Evolutionary conservation across 768 basidiomycete species (phyloP).

Genomic region (Sarcodon aspratus): DNA sequence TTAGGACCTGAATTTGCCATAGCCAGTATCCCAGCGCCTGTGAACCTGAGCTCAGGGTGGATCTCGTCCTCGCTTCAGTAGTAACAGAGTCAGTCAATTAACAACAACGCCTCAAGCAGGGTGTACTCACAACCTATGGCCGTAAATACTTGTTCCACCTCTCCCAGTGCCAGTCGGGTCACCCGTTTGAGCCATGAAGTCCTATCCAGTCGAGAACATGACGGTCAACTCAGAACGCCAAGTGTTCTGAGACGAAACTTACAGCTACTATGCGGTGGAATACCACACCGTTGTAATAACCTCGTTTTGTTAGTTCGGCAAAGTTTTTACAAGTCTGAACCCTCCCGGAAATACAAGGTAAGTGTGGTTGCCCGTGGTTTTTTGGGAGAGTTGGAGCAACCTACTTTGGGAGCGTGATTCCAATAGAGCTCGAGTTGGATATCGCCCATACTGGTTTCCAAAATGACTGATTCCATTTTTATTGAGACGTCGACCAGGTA

Average conservation of each 20-base stretch:
- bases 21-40: constrained; percentile 91
- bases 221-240: not conserved
- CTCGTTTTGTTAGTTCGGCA: constrained; percentile 76
- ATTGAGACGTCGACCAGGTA: constrained; percentile 2
- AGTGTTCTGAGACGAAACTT: constrained; percentile 12
- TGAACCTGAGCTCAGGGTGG: constrained; percentile 83
- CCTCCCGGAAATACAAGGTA: constrained; percentile 9
- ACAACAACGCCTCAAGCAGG: not conserved
- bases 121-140: constrained; percentile 69
- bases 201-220: constrained; percentile 30
- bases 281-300: constrained; percentile 84
- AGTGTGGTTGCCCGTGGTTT: constrained; percentile 4
- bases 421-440: constrained; percentile 88
- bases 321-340: constrained; percentile 91
- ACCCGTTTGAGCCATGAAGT: constrained; percentile 96
- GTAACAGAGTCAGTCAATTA: not conserved
- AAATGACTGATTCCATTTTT: constrained; percentile 44
- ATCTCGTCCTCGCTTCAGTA: constrained; percentile 77
- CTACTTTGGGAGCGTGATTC: constrained; percentile 73
- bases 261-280: constrained; percentile 92
- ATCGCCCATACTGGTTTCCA: constrained; percentile 81
- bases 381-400: constrained; percentile 5
- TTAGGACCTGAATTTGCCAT: constrained; percentile 98
- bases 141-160: constrained; percentile 85
- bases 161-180: constrained; percentile 94